Conservation (phyloP, 257 asterid genomes). For the Lithospermum erythrorhizon region DNA sequence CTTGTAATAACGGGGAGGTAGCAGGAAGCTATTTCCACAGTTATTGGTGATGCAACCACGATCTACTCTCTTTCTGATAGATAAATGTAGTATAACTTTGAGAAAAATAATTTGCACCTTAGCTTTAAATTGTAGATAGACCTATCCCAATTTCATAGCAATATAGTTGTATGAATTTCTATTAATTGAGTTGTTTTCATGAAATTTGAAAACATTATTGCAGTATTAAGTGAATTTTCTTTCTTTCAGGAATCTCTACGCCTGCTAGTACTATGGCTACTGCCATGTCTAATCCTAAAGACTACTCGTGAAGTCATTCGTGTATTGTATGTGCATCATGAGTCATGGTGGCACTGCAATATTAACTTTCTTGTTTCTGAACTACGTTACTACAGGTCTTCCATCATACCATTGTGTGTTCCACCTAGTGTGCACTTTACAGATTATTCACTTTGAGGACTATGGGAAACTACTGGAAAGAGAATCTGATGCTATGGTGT, state of each 20-base stretch:
- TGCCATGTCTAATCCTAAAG: slow-evolving; percentile 56
- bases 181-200: not conserved
- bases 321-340: slow-evolving; percentile 41
- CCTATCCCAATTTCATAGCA: not conserved
- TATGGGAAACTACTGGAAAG: slow-evolving; percentile 67
- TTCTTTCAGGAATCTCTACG: slow-evolving; percentile 52
- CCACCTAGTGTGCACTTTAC: slow-evolving; percentile 69
- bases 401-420: slow-evolving; percentile 52
- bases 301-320: slow-evolving; percentile 57
- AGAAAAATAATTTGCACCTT: too few species aligned
- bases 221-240: not conserved
- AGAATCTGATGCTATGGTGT: slow-evolving; percentile 39
- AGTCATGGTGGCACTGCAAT: slow-evolving; percentile 53
- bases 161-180: not conserved
- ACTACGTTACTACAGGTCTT: slow-evolving; percentile 40
- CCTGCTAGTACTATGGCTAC: slow-evolving; percentile 43
- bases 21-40: too few species aligned
- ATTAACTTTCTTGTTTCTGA: slow-evolving; percentile 42
- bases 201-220: not conserved
- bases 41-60: too few species aligned
- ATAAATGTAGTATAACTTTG: too few species aligned
- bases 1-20: too few species aligned
- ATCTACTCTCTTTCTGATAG: too few species aligned
- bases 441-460: slow-evolving; percentile 72
- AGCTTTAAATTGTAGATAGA: too few species aligned